These are phyloP conservation scores for Rhododendron henanense DNA, from an alignment of 148 eudicot genomes.

Conservation along the genomic window DNA sequence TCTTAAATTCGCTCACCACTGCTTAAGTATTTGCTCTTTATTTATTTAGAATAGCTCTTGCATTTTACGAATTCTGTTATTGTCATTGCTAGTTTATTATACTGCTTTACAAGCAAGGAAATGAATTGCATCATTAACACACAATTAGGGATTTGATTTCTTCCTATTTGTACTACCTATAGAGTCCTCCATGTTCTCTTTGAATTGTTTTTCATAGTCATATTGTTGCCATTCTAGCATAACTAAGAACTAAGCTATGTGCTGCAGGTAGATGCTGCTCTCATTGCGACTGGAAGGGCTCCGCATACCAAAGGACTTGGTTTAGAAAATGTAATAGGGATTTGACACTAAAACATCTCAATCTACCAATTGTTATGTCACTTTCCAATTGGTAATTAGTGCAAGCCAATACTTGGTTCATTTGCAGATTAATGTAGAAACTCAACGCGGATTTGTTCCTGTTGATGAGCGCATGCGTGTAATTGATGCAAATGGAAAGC, in stretches of 20 bases:
- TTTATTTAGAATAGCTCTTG: not conserved
- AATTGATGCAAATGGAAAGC: conserved; percentile 75
- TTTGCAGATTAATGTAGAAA: conserved; percentile 79
- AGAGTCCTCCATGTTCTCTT: not conserved
- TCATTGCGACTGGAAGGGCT: conserved; percentile 99
- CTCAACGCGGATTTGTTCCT: conserved; percentile 94
- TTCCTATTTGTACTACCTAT: not conserved
- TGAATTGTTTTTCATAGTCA: not conserved
- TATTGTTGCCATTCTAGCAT: not conserved
- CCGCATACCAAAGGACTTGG: conserved; percentile 95
- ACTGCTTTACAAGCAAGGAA: not conserved
- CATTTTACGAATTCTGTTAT: not conserved
- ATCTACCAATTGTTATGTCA: not conserved
- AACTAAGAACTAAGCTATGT: not conserved
- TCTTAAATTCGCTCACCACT: not conserved
- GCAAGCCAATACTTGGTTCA: not conserved
- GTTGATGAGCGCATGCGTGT: conserved; percentile 98
- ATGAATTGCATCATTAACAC: not conserved
- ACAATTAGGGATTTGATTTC: not conserved
- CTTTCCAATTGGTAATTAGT: not conserved
- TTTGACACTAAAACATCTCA: not conserved
- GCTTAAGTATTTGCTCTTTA: not conserved
- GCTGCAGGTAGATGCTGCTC: conserved; percentile 93
- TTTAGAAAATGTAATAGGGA: conserved; percentile 71
- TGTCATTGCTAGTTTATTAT: not conserved